Conservation (phyloP, 768 basidiomycete genomes). For the Amanita exitialis region DNA sequence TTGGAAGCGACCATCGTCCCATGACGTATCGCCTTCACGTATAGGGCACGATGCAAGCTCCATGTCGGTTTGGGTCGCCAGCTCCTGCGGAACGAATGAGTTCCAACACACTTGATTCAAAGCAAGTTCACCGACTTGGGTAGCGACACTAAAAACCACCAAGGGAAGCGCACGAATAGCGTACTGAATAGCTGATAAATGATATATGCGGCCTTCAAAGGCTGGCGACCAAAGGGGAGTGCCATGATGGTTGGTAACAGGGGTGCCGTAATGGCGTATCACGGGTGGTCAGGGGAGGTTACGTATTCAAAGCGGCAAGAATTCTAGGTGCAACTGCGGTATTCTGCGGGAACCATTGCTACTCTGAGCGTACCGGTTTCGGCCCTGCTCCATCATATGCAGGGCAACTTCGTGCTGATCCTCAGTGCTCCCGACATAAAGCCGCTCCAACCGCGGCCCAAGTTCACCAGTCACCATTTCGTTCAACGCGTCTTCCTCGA, state of each 20-base stretch:
- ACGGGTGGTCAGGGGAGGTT: too few relatives aligned
- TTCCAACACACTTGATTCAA: neutral
- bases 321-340: neutral
- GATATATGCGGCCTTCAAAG: neutral
- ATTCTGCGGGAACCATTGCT: neutral
- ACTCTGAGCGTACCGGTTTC: neutral
- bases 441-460: neutral
- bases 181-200: neutral
- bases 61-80: neutral
- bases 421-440: neutral
- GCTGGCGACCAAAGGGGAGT: neutral
- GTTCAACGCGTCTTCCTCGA: neutral
- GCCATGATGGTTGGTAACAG: conserved; percentile 10
- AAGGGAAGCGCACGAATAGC: neutral
- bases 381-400: neutral
- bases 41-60: neutral
- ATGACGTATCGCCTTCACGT: too few relatives aligned
- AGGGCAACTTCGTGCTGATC: neutral
- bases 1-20: too few relatives aligned
- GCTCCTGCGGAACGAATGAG: neutral
- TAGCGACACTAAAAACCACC: neutral
- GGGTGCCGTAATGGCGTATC: neutral
- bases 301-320: neutral
- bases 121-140: too few relatives aligned
- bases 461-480: neutral